Percentiles rank a stretch among this genome's conserved stretches.
Evolutionary conservation across 2,329 filamentous ascomycete species (phyloP).

Genomic region (Penicillium decumbens): DNA sequence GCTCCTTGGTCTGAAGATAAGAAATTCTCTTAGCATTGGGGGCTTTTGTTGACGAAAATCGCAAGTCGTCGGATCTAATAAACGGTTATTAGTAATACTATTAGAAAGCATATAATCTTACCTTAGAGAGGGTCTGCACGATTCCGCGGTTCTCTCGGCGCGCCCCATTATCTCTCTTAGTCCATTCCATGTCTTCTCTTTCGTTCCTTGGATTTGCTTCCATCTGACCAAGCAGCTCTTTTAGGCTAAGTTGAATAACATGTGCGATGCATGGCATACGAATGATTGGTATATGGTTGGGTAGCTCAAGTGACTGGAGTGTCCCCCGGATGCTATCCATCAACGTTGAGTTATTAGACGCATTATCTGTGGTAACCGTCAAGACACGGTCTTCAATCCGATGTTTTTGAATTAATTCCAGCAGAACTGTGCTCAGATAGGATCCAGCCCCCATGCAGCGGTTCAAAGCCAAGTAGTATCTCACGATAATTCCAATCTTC

Average conservation of each 20-base stretch:
- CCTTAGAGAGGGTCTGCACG: slow-evolving; percentile 6
- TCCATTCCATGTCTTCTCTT: too few relatives aligned
- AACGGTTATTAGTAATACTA: too few relatives aligned
- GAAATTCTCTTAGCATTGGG: slow-evolving; percentile 5
- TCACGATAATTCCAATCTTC: slow-evolving; percentile 1
- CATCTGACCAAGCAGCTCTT: slow-evolving; percentile 8
- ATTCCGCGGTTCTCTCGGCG: slow-evolving; percentile 1
- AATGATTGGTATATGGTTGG: neutral
- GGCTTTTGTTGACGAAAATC: slow-evolving; percentile 6
- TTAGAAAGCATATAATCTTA: too few relatives aligned
- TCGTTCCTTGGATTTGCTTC: slow-evolving; percentile 6
- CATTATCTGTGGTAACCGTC: slow-evolving; percentile 6
- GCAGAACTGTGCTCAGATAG: neutral
- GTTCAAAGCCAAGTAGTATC: slow-evolving; percentile 5
- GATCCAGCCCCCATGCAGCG: neutral
- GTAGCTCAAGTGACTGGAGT: too few relatives aligned
- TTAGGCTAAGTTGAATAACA: slow-evolving; percentile 9
- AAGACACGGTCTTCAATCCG: slow-evolving; percentile 2
- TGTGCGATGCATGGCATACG: slow-evolving; percentile 5
- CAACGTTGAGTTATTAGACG: slow-evolving; percentile 9
- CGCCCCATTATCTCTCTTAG: too few relatives aligned
- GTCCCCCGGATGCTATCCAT: neutral
- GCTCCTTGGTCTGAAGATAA: slow-evolving; percentile 1
- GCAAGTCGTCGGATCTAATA: slow-evolving; percentile 3
- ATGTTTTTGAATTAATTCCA: slow-evolving; percentile 4